A percentile compares a stretch with the other conserved stretches of the same genome.
Conservation (phyloP, 768 basidiomycete genomes). For the Porpolomopsis calyptriformis region DNA sequence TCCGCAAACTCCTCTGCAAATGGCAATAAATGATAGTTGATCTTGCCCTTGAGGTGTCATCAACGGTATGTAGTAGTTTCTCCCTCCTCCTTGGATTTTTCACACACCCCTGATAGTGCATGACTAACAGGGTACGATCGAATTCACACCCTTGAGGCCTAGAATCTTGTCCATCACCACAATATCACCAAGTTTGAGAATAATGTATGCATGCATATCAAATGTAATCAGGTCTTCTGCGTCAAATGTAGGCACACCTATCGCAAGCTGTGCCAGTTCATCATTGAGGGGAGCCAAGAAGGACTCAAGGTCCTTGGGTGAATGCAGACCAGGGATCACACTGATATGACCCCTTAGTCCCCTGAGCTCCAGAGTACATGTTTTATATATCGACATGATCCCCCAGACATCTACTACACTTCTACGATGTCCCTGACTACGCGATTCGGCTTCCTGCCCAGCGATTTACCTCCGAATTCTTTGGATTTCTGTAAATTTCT, state of each 20-base stretch:
- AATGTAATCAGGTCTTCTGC: conserved; percentile 16
- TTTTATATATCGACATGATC: too few species aligned
- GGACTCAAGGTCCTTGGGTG: conserved; percentile 33
- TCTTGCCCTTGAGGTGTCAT: conserved; percentile 13
- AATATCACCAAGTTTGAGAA: conserved; percentile 24
- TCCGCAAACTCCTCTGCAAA: too few species aligned
- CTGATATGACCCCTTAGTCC: too few species aligned
- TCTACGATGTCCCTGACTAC: too few species aligned
- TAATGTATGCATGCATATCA: conserved; percentile 18
- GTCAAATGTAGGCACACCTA: conserved; percentile 29
- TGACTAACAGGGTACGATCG: conserved; percentile 20
- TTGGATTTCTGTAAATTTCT: too few species aligned
- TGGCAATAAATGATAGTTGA: conserved; percentile 9
- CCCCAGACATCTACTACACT: too few species aligned
- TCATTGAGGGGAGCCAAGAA: conserved; percentile 32
- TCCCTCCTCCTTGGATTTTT: background rate
- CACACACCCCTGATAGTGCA: conserved; percentile 23
- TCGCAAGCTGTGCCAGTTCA: conserved; percentile 32
- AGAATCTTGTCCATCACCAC: conserved; percentile 22
- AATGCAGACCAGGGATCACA: conserved; percentile 36
- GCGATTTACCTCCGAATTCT: too few species aligned
- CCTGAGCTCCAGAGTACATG: too few species aligned
- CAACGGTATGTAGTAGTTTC: conserved; percentile 18
- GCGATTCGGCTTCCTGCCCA: too few species aligned
- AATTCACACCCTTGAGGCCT: conserved; percentile 29